Conservation (phyloP, 2,329 filamentous ascomycete species). For the Cordyceps javanica region DNA sequence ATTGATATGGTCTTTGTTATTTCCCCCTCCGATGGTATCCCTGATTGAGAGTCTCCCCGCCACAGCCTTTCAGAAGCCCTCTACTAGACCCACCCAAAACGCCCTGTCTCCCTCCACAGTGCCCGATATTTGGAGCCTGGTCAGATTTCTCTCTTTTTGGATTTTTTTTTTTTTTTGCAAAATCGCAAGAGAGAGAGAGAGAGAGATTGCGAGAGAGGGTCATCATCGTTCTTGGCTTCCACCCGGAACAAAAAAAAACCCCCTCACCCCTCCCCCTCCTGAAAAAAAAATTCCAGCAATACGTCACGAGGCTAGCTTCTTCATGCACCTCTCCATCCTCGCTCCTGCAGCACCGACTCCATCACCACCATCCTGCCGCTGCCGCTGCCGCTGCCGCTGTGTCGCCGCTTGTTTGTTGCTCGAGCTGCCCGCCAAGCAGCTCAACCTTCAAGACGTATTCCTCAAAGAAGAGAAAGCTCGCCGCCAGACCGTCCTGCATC, state of each 20-base stretch:
- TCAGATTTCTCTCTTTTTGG: constrained; percentile 8
- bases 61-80: not conserved
- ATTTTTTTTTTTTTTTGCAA: not conserved
- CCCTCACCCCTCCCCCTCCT: too few species aligned
- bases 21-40: too few species aligned
- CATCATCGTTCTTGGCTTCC: constrained; percentile 2
- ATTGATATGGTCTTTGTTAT: too few species aligned
- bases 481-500: constrained; percentile 40
- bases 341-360: constrained; percentile 15
- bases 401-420: constrained; percentile 15
- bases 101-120: constrained; percentile 7
- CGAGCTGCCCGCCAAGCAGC: constrained; percentile 56
- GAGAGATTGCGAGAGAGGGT: not conserved
- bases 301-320: not conserved
- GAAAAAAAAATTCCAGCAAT: not conserved
- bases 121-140: constrained; percentile 12
- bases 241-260: not conserved
- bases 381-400: constrained; percentile 11
- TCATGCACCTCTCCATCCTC: constrained; percentile 8
- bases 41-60: constrained; percentile 1
- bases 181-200: not conserved
- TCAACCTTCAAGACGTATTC: constrained; percentile 66
- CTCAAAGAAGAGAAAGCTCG: constrained; percentile 66
- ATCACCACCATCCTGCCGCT: not conserved
- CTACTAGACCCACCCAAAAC: not conserved